phyloP scores from a whole-genome alignment of 1,139 yeast species.

The Pichia sp. region DNA sequence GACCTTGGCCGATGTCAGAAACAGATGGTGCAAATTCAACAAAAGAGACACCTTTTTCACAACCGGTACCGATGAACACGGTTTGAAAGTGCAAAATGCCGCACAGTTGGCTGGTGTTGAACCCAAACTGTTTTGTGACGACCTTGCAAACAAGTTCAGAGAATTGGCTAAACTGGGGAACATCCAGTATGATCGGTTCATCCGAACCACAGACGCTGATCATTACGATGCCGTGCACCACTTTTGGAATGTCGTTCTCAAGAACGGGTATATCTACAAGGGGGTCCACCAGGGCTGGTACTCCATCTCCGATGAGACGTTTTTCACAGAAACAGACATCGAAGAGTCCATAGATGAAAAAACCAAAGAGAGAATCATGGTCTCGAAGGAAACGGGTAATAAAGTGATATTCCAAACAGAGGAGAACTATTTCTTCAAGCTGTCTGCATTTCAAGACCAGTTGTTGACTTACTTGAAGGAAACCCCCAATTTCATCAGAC shows the following conservation, averaged over 20 bases:
- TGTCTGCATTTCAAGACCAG: constrained; percentile 49
- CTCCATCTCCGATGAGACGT: constrained; percentile 89
- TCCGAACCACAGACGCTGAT: constrained; percentile 83
- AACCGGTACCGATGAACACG: constrained; percentile 98
- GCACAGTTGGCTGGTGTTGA: constrained; percentile 47
- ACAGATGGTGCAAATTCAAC: constrained; percentile 57
- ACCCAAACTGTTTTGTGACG: constrained; percentile 69
- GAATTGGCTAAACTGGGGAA: constrained; percentile 48
- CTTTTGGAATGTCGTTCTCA: constrained; percentile 58
- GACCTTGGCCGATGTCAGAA: constrained; percentile 71
- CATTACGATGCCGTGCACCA: constrained; percentile 56
- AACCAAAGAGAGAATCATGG: constrained; percentile 30
- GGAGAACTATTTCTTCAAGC: constrained; percentile 75
- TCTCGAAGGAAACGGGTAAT: constrained; percentile 69
- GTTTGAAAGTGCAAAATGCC: constrained; percentile 76
- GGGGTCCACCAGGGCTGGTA: constrained; percentile 94
- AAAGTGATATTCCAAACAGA: constrained; percentile 74
- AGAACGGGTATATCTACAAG: constrained; percentile 63
- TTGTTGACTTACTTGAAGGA: constrained; percentile 41
- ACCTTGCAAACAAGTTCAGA: constrained; percentile 55
- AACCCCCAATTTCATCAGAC: constrained; percentile 56
- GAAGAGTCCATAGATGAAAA: constrained; percentile 34
- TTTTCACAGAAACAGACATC: constrained; percentile 78
- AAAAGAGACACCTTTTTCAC: constrained; percentile 48
- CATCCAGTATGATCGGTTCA: constrained; percentile 65